Evolutionary conservation across 2,329 filamentous ascomycete genomes (phyloP), one percentile per base, ranked within the genome.

Genomic region (Pezicula neosporulosa): DNA sequence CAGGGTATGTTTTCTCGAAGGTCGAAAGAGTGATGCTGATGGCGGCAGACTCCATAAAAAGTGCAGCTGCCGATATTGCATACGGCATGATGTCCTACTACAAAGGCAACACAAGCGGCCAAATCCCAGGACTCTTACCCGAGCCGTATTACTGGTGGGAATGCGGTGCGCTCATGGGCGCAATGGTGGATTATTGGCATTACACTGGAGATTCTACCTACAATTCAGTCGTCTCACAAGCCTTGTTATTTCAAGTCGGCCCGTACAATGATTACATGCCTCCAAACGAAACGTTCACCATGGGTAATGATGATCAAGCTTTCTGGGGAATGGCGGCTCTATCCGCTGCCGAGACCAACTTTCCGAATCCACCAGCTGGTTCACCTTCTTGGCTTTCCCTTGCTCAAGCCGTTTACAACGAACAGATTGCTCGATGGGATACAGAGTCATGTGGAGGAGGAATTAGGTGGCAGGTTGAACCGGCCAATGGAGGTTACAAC

Each of bases 131-230:
- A 35, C 74, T 77, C 52, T 55, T 82, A 46, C 71, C 76, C 18
- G 59, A 68, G 6, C 64, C 64, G 2, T 78, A 78, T 57, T 79
- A 77, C 62, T 81, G 77, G 77, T 80, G 77, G 77, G 75, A 80
- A 58, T 80, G 90, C 84, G 89, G 86, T 88, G 70, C 86, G 77
- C 82, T 91, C 73, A 28, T 44, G 19, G 81, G 80, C 27, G 75
- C 85, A 3, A 71, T 94, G 50, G 75, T 94, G 48, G 86, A 93
- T 60, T 94, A 93, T 66, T 94, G 88, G 87, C 86, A 84, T 64
- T 88, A 89, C 65, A 92, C 89, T 0, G 83, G 83, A 19, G 87
- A 93, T 62, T 72, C 76, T 6, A 76, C 77, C 38, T 93, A 87
- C 71, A 91, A 91, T 64, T 71, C 82, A 6, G 70, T 88, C 38